phyloP scores from a whole-genome alignment of 352 stramenopile species.

The Blastocystis sp. region DNA sequence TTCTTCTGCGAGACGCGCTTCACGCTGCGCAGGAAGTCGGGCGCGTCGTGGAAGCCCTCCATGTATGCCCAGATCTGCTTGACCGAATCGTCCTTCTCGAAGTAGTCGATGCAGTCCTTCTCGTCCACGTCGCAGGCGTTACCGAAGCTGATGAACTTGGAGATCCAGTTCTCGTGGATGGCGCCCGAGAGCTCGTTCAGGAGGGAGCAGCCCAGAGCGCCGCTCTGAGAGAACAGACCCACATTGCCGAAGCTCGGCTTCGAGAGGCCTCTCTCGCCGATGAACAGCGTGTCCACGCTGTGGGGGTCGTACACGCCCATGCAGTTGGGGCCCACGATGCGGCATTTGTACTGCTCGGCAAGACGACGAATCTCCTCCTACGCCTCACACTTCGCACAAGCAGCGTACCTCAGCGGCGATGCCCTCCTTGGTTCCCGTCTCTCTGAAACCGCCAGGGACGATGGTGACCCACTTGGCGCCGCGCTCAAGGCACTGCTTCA shows the following conservation, averaged over 20 bases:
- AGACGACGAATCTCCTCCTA: constrained; percentile 66
- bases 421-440: constrained; percentile 67
- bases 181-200: constrained; percentile 62
- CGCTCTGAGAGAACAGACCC: constrained; percentile 58
- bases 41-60: constrained; percentile 70
- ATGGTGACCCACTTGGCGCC: constrained; percentile 69
- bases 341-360: constrained; percentile 44
- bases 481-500: constrained; percentile 67
- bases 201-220: constrained; percentile 27
- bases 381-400: not conserved
- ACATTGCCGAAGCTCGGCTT: constrained; percentile 50
- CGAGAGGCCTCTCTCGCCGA: constrained; percentile 37
- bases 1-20: constrained; percentile 39
- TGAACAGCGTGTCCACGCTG: constrained; percentile 67
- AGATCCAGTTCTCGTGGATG: constrained; percentile 52
- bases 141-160: constrained; percentile 60
- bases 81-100: constrained; percentile 24
- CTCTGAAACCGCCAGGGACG: constrained; percentile 54
- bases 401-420: constrained; percentile 31
- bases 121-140: constrained; percentile 71
- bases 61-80: constrained; percentile 71
- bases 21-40: constrained; percentile 49
- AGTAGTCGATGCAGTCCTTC: constrained; percentile 71
- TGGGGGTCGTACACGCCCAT: constrained; percentile 70
- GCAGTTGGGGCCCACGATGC: constrained; percentile 68